Conservation (phyloP, 2,329 filamentous ascomycete species). For the Tetracladium maxilliforme region DNA sequence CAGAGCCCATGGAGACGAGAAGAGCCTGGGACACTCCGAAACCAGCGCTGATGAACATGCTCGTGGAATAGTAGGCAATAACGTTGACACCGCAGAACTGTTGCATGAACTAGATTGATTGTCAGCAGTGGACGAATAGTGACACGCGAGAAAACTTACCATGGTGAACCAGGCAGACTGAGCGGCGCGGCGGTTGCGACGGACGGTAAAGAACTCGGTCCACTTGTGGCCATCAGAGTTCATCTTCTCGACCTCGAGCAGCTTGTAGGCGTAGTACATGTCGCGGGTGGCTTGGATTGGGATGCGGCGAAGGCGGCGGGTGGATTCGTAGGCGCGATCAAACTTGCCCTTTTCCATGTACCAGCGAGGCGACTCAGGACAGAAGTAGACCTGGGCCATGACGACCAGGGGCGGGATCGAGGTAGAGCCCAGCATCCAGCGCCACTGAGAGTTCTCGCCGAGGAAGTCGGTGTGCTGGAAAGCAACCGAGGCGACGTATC, state of each 20-base stretch:
- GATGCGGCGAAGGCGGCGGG: slow-evolving; percentile 29
- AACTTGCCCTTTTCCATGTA: slow-evolving; percentile 32
- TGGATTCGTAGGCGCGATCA: slow-evolving; percentile 27
- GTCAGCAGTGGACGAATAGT: too few relatives aligned
- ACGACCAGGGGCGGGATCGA: slow-evolving; percentile 45
- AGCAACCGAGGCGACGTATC: slow-evolving; percentile 44
- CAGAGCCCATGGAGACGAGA: slow-evolving; percentile 46
- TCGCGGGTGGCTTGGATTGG: slow-evolving; percentile 40
- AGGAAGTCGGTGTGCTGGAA: slow-evolving; percentile 40
- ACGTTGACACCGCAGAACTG: slow-evolving; percentile 34
- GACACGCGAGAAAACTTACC: too few relatives aligned
- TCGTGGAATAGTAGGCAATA: slow-evolving; percentile 44
- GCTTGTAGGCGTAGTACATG: slow-evolving; percentile 38
- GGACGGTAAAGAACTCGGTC: slow-evolving; percentile 42
- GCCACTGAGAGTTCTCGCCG: slow-evolving; percentile 51
- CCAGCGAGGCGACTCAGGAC: slow-evolving; percentile 33
- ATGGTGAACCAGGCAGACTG: slow-evolving; percentile 47
- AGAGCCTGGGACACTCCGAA: slow-evolving; percentile 36
- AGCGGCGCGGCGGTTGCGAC: slow-evolving; percentile 46
- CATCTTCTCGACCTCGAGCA: slow-evolving; percentile 42
- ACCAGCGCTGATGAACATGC: slow-evolving; percentile 42
- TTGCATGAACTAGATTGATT: too few relatives aligned
- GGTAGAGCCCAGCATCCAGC: slow-evolving; percentile 54
- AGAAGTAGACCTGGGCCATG: slow-evolving; percentile 23
- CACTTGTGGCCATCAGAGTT: slow-evolving; percentile 31